Evolutionary conservation across 2,329 filamentous ascomycete species (phyloP).

Genomic region (Hypoxylon sp.): DNA sequence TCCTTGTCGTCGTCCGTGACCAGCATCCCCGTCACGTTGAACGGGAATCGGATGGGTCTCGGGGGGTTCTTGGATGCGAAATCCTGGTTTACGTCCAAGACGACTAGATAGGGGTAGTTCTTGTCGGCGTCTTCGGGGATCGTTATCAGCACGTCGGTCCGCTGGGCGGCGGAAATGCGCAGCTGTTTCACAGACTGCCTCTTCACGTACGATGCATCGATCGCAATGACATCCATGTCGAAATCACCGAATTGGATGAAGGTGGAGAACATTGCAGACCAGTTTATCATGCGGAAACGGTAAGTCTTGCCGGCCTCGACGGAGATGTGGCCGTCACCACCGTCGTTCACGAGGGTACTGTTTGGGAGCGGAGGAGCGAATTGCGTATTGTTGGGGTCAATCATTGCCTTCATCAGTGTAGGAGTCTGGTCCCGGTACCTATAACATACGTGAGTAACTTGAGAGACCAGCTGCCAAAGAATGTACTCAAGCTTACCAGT

Average conservation of each 20-base stretch:
- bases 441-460: slow-evolving; percentile 49
- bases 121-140: slow-evolving; percentile 54
- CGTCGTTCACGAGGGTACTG: slow-evolving; percentile 59
- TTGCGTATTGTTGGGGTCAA: slow-evolving; percentile 55
- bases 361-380: slow-evolving; percentile 59
- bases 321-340: slow-evolving; percentile 52
- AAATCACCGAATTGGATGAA: slow-evolving; percentile 61
- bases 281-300: slow-evolving; percentile 62
- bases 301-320: slow-evolving; percentile 60
- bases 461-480: slow-evolving; percentile 53
- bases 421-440: slow-evolving; percentile 60
- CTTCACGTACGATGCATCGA: slow-evolving; percentile 58
- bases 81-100: slow-evolving; percentile 60
- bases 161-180: slow-evolving; percentile 59
- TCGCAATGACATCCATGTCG: slow-evolving; percentile 61
- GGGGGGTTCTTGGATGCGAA: slow-evolving; percentile 48
- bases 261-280: slow-evolving; percentile 57
- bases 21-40: slow-evolving; percentile 61
- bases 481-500: slow-evolving; percentile 62
- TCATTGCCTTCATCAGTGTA: slow-evolving; percentile 56
- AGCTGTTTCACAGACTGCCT: slow-evolving; percentile 55
- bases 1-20: slow-evolving; percentile 53
- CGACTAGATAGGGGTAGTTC: slow-evolving; percentile 60
- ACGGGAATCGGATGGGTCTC: slow-evolving; percentile 37
- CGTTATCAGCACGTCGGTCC: slow-evolving; percentile 61